These are phyloP conservation scores for Barnettozyma siamensis DNA, from an alignment of 805 yeast species.

Conservation along the genomic window DNA sequence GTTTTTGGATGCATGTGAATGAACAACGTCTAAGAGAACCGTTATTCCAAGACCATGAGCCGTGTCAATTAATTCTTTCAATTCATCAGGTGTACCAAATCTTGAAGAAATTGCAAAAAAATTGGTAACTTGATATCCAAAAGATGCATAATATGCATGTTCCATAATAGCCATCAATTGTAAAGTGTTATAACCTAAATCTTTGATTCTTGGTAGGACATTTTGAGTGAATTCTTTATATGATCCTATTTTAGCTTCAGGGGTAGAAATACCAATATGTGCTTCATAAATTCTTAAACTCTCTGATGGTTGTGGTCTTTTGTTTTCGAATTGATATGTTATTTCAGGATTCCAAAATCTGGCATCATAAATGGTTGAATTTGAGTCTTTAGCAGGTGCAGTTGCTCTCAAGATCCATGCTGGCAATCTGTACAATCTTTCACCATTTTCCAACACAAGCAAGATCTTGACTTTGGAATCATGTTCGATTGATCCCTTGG, in stretches of 20 bases:
- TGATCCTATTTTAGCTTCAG: constrained; percentile 79
- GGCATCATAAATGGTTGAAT: constrained; percentile 63
- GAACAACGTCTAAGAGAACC: constrained; percentile 88
- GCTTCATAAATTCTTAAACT: constrained; percentile 85
- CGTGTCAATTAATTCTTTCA: constrained; percentile 82
- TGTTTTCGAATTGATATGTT: constrained; percentile 44
- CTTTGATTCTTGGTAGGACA: constrained; percentile 76
- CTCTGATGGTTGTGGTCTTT: constrained; percentile 49
- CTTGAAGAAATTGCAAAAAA: constrained; percentile 89
- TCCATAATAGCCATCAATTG: constrained; percentile 99
- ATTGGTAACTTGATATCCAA: constrained; percentile 94
- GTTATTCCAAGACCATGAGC: constrained; percentile 87
- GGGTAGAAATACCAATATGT: constrained; percentile 90
- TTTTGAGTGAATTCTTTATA: constrained; percentile 79
- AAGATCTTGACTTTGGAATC: constrained; percentile 72
- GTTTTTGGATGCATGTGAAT: constrained; percentile 92
- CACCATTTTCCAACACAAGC: constrained; percentile 61
- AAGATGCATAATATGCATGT: constrained; percentile 96
- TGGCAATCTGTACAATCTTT: constrained; percentile 72
- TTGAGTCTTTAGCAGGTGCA: constrained; percentile 52
- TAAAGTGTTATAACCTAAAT: constrained; percentile 85
- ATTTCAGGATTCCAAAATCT: constrained; percentile 84
- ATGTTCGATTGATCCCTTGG: constrained; percentile 71
- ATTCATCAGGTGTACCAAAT: constrained; percentile 92
- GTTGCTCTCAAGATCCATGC: constrained; percentile 88